Conservation (phyloP, 768 basidiomycete species). For the Termitomyces bulborhizus region DNA sequence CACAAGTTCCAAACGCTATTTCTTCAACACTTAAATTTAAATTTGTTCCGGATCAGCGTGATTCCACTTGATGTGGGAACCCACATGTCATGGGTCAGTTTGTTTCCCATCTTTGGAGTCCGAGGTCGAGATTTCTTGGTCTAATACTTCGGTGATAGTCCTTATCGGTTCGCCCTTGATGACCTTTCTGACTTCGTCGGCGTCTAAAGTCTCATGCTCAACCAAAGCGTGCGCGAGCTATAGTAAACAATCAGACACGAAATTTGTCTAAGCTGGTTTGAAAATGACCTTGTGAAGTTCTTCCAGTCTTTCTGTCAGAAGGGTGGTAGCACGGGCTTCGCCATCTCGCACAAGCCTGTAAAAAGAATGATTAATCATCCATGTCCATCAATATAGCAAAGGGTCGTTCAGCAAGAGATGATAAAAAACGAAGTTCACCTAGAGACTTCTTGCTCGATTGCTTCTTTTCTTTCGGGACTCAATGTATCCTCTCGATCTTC, state of each 20-base stretch:
- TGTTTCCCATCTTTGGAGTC: constrained; percentile 21
- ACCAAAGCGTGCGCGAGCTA: constrained; percentile 89
- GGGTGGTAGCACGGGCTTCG: constrained; percentile 55
- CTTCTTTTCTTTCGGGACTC: constrained; percentile 70
- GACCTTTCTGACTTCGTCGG: constrained; percentile 81
- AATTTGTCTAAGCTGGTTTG: constrained; percentile 5
- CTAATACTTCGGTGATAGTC: constrained; percentile 57
- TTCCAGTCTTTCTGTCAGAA: constrained; percentile 61
- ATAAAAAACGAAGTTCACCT: constrained; percentile 44
- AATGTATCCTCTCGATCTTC: constrained; percentile 65
- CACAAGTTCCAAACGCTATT: neutral
- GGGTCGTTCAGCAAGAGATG: neutral
- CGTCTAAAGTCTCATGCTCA: constrained; percentile 89
- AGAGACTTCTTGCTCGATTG: constrained; percentile 86
- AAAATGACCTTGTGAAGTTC: constrained; percentile 67
- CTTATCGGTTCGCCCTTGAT: constrained; percentile 80
- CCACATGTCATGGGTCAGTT: neutral
- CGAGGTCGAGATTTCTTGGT: constrained; percentile 43
- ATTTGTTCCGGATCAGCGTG: neutral
- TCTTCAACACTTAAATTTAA: neutral
- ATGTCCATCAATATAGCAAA: neutral
- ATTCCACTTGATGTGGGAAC: neutral
- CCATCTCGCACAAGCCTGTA: constrained; percentile 59
- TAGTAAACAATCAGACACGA: neutral
- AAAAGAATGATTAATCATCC: constrained; percentile 13